A percentile compares a stretch with the other conserved stretches of the same genome.
Conservation (phyloP, 179 eudicot species). For the Amaranthus tricolor region DNA sequence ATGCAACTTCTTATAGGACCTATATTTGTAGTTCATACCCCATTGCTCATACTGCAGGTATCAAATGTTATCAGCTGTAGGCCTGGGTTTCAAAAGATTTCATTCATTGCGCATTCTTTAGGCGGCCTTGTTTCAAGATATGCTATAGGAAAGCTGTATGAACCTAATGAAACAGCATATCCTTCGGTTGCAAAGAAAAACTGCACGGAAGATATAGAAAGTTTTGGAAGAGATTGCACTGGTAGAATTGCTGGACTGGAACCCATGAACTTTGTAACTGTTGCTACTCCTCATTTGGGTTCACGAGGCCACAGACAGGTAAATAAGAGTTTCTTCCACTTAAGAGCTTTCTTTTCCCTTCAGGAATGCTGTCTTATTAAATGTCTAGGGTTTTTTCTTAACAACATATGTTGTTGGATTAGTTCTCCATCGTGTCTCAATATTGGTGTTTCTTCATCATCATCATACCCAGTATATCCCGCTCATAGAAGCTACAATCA, state of each 20-base stretch:
- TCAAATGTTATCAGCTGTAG: conserved; percentile 54
- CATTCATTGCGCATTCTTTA: conserved; percentile 84
- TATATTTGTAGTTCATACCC: conserved; percentile 17
- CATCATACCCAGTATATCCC: no score
- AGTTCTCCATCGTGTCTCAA: background rate
- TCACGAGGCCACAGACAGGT: conserved; percentile 95
- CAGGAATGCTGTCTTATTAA: background rate
- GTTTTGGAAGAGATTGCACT: conserved; percentile 26
- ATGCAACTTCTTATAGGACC: conserved; percentile 24
- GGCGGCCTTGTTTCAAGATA: conserved; percentile 95
- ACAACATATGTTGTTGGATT: background rate
- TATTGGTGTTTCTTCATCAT: no score
- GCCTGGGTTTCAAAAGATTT: conserved; percentile 74
- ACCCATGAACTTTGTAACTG: conserved; percentile 81
- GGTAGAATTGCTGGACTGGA: conserved; percentile 76
- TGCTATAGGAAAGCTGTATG: conserved; percentile 78
- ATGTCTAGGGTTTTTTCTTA: background rate
- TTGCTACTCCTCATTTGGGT: conserved; percentile 96
- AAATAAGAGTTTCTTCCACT: background rate
- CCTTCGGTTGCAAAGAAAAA: conserved; percentile 23
- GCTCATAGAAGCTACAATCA: no score
- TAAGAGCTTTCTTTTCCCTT: background rate
- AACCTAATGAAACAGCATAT: conserved; percentile 23
- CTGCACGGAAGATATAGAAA: conserved; percentile 23
- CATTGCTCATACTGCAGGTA: conserved; percentile 53